Conservation (phyloP, 1,139 yeast genomes). For the Pichia sp. region DNA sequence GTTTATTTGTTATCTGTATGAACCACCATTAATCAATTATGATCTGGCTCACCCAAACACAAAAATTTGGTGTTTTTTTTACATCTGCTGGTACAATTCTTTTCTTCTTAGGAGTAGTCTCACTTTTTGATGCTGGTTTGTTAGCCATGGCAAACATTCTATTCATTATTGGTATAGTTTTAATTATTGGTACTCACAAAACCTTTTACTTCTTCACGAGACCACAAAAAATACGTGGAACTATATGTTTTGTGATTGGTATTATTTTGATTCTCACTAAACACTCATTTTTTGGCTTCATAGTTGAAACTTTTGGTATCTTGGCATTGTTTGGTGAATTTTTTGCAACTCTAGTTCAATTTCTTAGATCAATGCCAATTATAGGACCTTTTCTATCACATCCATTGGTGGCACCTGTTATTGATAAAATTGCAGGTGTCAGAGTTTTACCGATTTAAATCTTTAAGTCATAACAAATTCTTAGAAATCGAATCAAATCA, state of each 20-base stretch:
- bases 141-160: conserved; percentile 84
- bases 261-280: conserved; percentile 67
- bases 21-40: conserved; percentile 24
- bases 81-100: conserved; percentile 78
- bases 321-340: conserved; percentile 64
- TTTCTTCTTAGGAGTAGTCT: conserved; percentile 72
- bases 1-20: neutral
- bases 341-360: conserved; percentile 76
- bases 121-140: conserved; percentile 84
- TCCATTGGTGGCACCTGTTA: conserved; percentile 75
- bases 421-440: conserved; percentile 59
- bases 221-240: conserved; percentile 80
- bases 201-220: conserved; percentile 80
- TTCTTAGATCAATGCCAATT: conserved; percentile 78
- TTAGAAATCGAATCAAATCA: neutral
- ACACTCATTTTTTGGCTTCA: conserved; percentile 77
- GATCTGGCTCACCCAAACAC: conserved; percentile 78
- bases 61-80: conserved; percentile 88
- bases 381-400: conserved; percentile 81
- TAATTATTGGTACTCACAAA: conserved; percentile 84
- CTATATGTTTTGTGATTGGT: conserved; percentile 71
- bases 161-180: conserved; percentile 72
- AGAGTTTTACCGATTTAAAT: conserved; percentile 53
- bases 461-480: neutral
- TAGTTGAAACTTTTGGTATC: conserved; percentile 81